Conservation (phyloP, 75 land plant genomes). For the Pinus taeda region DNA sequence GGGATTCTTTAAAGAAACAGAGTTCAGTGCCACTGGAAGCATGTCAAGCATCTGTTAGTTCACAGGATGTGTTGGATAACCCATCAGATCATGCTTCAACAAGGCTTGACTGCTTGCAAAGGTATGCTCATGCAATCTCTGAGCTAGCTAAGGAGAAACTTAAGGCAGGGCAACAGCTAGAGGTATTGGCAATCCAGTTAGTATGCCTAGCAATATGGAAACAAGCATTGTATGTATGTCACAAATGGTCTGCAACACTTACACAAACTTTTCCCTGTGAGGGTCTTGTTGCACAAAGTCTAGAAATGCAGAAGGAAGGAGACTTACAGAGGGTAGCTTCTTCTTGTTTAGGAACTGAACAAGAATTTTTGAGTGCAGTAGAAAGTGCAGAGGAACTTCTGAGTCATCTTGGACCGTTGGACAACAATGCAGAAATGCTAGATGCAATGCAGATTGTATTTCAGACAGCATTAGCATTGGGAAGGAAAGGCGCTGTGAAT, state of each 20-base stretch:
- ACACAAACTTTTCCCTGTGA: slow-evolving; percentile 35
- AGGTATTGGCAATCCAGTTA: slow-evolving; percentile 83
- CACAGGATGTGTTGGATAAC: slow-evolving; percentile 47
- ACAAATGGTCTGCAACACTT: slow-evolving; percentile 65
- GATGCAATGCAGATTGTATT: slow-evolving; percentile 92
- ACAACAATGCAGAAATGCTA: slow-evolving; percentile 73
- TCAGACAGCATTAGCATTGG: slow-evolving; percentile 72
- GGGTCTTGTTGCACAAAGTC: not conserved
- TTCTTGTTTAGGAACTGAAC: slow-evolving; percentile 57
- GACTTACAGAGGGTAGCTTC: slow-evolving; percentile 30
- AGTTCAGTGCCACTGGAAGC: slow-evolving; percentile 49
- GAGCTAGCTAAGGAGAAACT: slow-evolving; percentile 74
- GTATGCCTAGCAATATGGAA: slow-evolving; percentile 90
- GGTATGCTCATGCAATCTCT: slow-evolving; percentile 58
- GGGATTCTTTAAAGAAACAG: slow-evolving; percentile 29
- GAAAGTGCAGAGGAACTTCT: slow-evolving; percentile 77
- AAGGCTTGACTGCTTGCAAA: slow-evolving; percentile 66
- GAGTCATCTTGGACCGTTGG: slow-evolving; percentile 28
- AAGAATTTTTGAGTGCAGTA: slow-evolving; percentile 78
- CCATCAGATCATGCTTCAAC: slow-evolving; percentile 57
- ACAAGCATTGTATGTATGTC: slow-evolving; percentile 80
- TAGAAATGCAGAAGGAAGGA: not conserved
- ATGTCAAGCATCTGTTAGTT: slow-evolving; percentile 49
- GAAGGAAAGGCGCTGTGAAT: slow-evolving; percentile 63
- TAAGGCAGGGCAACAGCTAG: slow-evolving; percentile 39